phyloP scores from a whole-genome alignment of 1,284 basidiomycete species.

The Inonotus hispidus region DNA sequence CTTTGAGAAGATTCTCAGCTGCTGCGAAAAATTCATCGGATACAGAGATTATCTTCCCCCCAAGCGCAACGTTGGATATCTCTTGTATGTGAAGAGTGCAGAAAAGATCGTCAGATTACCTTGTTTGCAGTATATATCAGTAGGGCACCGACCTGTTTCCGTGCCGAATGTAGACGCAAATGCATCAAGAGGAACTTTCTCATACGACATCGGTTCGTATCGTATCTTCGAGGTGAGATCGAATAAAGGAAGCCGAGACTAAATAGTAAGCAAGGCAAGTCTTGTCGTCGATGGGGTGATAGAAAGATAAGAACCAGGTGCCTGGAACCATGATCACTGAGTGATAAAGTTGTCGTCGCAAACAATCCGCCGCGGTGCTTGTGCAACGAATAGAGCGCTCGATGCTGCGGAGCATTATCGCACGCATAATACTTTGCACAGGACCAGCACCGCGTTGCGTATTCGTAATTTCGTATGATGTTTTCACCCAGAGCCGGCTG shows the following conservation, averaged over 20 bases:
- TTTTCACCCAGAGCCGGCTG: too few species aligned
- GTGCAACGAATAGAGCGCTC: too few species aligned
- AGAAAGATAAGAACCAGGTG: neutral
- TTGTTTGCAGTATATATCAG: neutral
- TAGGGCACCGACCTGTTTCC: slow-evolving; percentile 12
- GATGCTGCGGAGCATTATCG: too few species aligned
- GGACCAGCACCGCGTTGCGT: neutral
- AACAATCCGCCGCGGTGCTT: neutral
- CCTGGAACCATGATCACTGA: neutral
- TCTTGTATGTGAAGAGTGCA: slow-evolving; percentile 42
- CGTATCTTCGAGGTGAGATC: neutral
- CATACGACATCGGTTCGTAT: slow-evolving; percentile 9
- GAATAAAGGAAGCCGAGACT: neutral
- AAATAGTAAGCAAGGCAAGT: neutral
- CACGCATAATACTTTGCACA: too few species aligned
- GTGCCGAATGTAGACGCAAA: slow-evolving; percentile 16
- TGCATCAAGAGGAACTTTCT: slow-evolving; percentile 5
- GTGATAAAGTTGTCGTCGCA: neutral
- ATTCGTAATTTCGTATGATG: neutral
- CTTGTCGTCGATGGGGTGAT: neutral
- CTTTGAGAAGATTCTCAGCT: slow-evolving; percentile 78
- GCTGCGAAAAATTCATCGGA: slow-evolving; percentile 97
- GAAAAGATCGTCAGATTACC: neutral
- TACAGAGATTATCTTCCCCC: slow-evolving; percentile 68
- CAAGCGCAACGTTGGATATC: slow-evolving; percentile 84